Conservation (phyloP, 495 filamentous ascomycete species). For the Penicillium nucicola region DNA sequence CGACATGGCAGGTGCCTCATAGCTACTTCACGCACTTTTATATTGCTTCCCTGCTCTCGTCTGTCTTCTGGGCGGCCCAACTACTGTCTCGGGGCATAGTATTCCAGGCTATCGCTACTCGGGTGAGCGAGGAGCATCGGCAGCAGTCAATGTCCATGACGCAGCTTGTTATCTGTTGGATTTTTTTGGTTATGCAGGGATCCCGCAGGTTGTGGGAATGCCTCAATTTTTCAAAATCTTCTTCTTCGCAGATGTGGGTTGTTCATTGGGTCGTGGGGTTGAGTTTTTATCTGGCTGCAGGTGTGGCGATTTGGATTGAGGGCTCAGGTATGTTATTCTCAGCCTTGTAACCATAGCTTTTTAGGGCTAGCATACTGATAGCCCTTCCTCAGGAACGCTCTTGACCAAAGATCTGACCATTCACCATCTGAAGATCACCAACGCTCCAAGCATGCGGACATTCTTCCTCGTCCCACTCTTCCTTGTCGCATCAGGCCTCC, state of each 20-base stretch:
- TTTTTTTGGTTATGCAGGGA: conserved; percentile 71
- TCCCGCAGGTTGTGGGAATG: conserved; percentile 73
- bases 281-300: conserved; percentile 68
- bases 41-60: conserved; percentile 63
- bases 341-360: background rate
- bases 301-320: conserved; percentile 82
- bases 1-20: conserved; percentile 68
- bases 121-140: conserved; percentile 34
- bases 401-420: conserved; percentile 9
- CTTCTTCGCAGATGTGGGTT: conserved; percentile 75
- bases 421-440: conserved; percentile 29
- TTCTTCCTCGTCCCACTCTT: conserved; percentile 63
- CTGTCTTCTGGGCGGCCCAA: conserved; percentile 73
- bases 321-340: conserved; percentile 58
- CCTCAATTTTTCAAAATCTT: conserved; percentile 57
- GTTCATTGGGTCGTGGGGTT: conserved; percentile 78
- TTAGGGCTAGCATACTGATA: conserved; percentile 10
- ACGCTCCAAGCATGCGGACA: conserved; percentile 55
- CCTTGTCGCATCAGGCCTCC: conserved; percentile 68
- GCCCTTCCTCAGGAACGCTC: conserved; percentile 1
- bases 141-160: conserved; percentile 54
- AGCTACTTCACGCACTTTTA: conserved; percentile 89
- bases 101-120: conserved; percentile 36
- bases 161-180: conserved; percentile 67
- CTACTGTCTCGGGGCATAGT: conserved; percentile 54